Conservation (phyloP, 176 grass and related monocot species). For the Musa acuminata region DNA sequence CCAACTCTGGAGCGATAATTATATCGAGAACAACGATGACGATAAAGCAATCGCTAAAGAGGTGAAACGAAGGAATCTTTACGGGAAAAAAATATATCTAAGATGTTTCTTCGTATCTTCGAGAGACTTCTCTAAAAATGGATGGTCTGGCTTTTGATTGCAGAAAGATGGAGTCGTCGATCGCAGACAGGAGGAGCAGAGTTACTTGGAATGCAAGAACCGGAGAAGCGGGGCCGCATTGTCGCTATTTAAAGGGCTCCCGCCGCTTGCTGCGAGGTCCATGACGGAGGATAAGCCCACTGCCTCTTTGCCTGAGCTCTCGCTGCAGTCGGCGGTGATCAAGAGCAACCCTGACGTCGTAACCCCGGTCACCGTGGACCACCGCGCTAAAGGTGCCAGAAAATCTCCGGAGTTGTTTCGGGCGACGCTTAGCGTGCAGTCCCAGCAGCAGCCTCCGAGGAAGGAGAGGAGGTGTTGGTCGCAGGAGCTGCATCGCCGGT, state of each 20-base stretch:
- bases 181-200: background rate
- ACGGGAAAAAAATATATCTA: background rate
- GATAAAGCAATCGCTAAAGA: background rate
- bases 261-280: background rate
- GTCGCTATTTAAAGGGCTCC: background rate
- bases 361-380: background rate
- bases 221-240: background rate
- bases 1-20: conserved; percentile 68
- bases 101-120: background rate
- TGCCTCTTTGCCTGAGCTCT: background rate
- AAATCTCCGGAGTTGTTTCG: background rate
- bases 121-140: background rate
- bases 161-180: background rate
- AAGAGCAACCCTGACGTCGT: background rate
- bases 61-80: background rate
- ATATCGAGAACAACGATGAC: conserved; percentile 17
- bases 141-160: background rate
- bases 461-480: conserved; percentile 83
- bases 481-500: conserved; percentile 63
- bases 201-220: background rate
- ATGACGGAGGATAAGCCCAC: background rate
- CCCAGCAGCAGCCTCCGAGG: conserved; percentile 28
- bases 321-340: background rate
- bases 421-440: background rate
- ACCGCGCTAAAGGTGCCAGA: background rate